These are phyloP conservation scores for Plasmodium billcollinsi DNA, from an alignment of 169 alveolate genomes.

Conservation along the genomic window DNA sequence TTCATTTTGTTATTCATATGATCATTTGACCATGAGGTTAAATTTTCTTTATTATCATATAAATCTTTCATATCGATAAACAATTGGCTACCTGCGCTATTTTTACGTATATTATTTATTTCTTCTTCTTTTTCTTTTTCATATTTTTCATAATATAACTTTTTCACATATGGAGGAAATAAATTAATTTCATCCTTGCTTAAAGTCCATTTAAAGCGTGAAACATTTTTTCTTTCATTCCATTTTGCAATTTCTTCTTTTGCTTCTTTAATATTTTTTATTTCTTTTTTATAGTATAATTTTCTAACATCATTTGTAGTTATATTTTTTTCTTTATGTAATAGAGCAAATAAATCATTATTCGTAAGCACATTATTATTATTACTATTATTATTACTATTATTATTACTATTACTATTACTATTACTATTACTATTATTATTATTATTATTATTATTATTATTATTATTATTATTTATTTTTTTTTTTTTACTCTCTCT, in stretches of 20 bases:
- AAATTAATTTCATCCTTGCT: slow-evolving; percentile 80
- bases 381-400: not conserved
- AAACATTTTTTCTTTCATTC: slow-evolving; percentile 76
- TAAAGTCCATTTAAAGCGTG: slow-evolving; percentile 81
- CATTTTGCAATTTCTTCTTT: slow-evolving; percentile 82
- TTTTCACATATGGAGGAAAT: slow-evolving; percentile 78
- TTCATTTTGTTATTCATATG: too few relatives aligned
- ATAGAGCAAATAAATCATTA: too few relatives aligned
- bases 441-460: not conserved
- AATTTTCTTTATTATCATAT: slow-evolving; percentile 1
- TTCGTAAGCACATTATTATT: too few relatives aligned
- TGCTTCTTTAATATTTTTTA: slow-evolving; percentile 82
- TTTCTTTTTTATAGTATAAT: slow-evolving; percentile 69
- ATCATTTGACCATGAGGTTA: not conserved
- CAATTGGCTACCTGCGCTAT: not conserved
- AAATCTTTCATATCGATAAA: not conserved
- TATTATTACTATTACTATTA: not conserved
- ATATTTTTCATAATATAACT: slow-evolving; percentile 77
- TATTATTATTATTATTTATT: not conserved
- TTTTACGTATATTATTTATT: not conserved
- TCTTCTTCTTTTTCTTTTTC: slow-evolving; percentile 3
- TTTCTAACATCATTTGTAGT: slow-evolving; percentile 23
- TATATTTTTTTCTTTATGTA: too few relatives aligned
- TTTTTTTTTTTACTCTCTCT: too few relatives aligned
- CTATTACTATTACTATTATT: not conserved